These are phyloP conservation scores for Ceratobasidium sp. DNA, from an alignment of 1,284 basidiomycete genomes.

Conservation along the genomic window DNA sequence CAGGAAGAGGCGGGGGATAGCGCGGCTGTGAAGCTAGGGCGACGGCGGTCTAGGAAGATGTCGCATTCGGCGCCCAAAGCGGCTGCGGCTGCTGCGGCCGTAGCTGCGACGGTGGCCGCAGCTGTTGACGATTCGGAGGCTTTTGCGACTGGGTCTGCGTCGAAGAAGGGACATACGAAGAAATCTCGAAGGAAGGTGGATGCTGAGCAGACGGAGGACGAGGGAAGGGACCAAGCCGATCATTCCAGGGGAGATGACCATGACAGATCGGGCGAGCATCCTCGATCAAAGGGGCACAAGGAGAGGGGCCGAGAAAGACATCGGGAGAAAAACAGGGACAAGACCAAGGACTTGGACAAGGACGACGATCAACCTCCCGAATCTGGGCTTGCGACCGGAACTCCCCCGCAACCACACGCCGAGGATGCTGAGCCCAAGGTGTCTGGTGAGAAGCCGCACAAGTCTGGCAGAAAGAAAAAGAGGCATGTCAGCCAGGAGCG, in stretches of 20 bases:
- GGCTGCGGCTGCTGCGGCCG: slow-evolving; percentile 1
- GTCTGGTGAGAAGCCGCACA: slow-evolving; percentile 30
- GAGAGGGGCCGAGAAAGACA: slow-evolving; percentile 37
- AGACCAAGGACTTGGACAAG: slow-evolving; percentile 21
- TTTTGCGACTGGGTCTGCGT: slow-evolving; percentile 15
- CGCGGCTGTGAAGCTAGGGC: slow-evolving; percentile 27
- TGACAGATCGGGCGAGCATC: slow-evolving; percentile 31
- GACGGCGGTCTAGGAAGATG: slow-evolving; percentile 43
- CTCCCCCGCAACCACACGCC: not conserved
- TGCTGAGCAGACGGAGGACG: slow-evolving; percentile 35
- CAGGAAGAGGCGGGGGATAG: slow-evolving; percentile 14
- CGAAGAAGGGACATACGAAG: slow-evolving; percentile 21
- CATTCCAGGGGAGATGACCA: slow-evolving; percentile 6
- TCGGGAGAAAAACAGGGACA: slow-evolving; percentile 27
- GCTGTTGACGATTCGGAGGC: slow-evolving; percentile 10
- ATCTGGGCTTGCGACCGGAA: not conserved
- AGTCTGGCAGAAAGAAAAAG: slow-evolving; percentile 36
- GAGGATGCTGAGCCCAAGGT: slow-evolving; percentile 8
- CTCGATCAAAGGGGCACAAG: slow-evolving; percentile 31
- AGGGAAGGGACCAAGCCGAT: slow-evolving; percentile 9
- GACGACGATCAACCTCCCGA: slow-evolving; percentile 25
- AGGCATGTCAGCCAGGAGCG: slow-evolving; percentile 15
- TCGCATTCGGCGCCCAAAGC: slow-evolving; percentile 42
- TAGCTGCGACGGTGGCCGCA: not conserved
- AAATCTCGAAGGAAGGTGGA: slow-evolving; percentile 32